Percentiles rank a stretch among this genome's conserved stretches.
These are phyloP conservation scores for Aspergillus arachidicola DNA, from an alignment of 2,329 filamentous ascomycete genomes.

Conservation along the genomic window DNA sequence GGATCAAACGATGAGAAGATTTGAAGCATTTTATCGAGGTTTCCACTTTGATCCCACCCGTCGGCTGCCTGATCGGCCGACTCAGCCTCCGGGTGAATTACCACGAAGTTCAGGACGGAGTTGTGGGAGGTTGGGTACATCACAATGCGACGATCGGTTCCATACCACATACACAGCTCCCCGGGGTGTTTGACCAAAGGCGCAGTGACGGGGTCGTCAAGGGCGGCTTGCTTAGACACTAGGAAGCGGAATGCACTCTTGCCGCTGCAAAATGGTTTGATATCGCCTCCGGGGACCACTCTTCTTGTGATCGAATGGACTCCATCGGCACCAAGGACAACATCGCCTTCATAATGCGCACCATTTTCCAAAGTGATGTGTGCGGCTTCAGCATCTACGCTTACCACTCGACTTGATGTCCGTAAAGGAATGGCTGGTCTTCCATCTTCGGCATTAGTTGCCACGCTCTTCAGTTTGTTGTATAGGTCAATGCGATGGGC, in stretches of 20 bases:
- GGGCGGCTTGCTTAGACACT: constrained; percentile 46
- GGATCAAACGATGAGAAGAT: constrained; percentile 41
- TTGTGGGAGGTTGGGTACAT: constrained; percentile 49
- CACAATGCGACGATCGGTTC: constrained; percentile 45
- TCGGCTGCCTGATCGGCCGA: constrained; percentile 41
- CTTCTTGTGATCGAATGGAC: constrained; percentile 39
- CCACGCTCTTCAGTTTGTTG: constrained; percentile 50
- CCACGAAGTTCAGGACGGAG: constrained; percentile 51
- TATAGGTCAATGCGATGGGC: constrained; percentile 56
- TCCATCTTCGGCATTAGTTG: constrained; percentile 8
- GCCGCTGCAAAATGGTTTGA: constrained; percentile 48
- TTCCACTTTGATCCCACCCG: constrained; percentile 7
- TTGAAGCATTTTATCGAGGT: constrained; percentile 13
- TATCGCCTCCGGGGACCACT: constrained; percentile 25
- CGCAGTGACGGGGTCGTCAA: constrained; percentile 40
- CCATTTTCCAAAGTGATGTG: constrained; percentile 49
- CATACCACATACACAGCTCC: constrained; percentile 45
- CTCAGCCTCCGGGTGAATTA: constrained; percentile 49
- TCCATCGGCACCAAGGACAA: constrained; percentile 56
- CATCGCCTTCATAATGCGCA: constrained; percentile 44
- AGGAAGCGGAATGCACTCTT: constrained; percentile 61
- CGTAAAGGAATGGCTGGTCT: neutral
- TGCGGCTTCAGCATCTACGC: constrained; percentile 41
- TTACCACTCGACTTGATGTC: constrained; percentile 31
- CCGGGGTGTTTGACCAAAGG: constrained; percentile 39